Evolutionary conservation across 768 basidiomycete genomes (phyloP).

Genomic region (Russula virescens): DNA sequence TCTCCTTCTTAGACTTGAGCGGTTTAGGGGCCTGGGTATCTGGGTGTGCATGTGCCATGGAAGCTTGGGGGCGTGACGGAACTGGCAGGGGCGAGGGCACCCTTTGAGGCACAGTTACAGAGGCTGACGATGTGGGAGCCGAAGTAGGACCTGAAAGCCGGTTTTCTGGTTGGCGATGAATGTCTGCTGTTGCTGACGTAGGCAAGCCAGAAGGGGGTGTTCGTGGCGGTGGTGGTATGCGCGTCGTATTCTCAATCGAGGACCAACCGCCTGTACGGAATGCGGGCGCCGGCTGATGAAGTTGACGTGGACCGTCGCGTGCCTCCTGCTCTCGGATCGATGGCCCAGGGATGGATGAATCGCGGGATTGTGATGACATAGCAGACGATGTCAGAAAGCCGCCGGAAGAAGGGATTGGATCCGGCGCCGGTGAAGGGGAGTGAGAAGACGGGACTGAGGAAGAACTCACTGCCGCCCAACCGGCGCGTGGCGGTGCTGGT

Average conservation of each 20-base stretch:
- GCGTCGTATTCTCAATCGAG: slow-evolving; percentile 48
- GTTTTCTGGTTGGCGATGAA: slow-evolving; percentile 15
- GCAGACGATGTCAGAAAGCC: not conserved
- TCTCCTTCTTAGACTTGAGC: slow-evolving; percentile 11
- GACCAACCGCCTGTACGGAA: slow-evolving; percentile 67
- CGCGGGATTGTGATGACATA: not conserved
- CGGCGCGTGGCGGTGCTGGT: slow-evolving; percentile 31
- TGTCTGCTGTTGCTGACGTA: not conserved
- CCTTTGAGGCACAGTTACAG: not conserved
- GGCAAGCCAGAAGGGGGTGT: not conserved
- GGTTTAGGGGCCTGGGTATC: not conserved
- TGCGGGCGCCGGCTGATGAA: slow-evolving; percentile 34
- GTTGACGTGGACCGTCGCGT: slow-evolving; percentile 1
- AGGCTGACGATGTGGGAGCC: slow-evolving; percentile 25
- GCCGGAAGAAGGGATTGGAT: not conserved
- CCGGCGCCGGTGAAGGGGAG: slow-evolving; percentile 8
- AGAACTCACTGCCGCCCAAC: slow-evolving; percentile 46
- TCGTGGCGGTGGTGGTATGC: not conserved
- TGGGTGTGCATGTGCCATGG: not conserved
- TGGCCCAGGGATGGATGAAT: not conserved
- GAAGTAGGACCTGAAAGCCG: slow-evolving; percentile 13
- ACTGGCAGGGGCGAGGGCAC: slow-evolving; percentile 14
- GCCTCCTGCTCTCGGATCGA: not conserved
- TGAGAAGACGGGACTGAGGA: slow-evolving; percentile 15
- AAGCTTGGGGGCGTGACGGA: not conserved